Conservation (phyloP, 2,329 filamentous ascomycete genomes). For the Xylariaceae sp. region DNA sequence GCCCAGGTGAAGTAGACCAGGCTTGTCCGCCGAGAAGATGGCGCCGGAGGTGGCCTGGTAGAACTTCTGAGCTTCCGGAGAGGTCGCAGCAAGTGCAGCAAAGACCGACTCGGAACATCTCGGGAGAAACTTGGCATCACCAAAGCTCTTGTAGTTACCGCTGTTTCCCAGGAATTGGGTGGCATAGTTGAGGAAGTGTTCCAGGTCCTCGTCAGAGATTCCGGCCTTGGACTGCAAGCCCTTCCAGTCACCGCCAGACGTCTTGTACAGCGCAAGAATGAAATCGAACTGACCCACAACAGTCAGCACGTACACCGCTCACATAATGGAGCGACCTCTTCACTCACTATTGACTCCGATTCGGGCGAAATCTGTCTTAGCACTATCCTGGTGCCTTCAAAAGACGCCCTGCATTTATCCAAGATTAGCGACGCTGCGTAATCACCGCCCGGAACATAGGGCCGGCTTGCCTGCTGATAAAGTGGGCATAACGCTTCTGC, state of each 20-base stretch:
- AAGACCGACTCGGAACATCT: conserved; percentile 60
- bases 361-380: conserved; percentile 77
- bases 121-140: conserved; percentile 78
- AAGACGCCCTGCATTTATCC: conserved; percentile 55
- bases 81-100: conserved; percentile 57
- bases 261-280: conserved; percentile 66
- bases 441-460: conserved; percentile 14
- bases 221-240: conserved; percentile 58
- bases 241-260: conserved; percentile 65
- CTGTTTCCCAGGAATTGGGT: conserved; percentile 74
- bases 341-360: conserved; percentile 59
- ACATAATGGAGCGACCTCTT: neutral
- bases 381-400: conserved; percentile 72
- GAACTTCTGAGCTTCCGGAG: conserved; percentile 55
- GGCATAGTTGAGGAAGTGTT: conserved; percentile 69
- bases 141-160: conserved; percentile 84
- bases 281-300: conserved; percentile 56
- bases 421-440: conserved; percentile 10
- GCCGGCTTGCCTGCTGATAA: conserved; percentile 63
- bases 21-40: conserved; percentile 63
- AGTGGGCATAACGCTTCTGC: conserved; percentile 88
- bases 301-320: conserved; percentile 12
- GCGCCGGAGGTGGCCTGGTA: conserved; percentile 65
- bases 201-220: conserved; percentile 58
- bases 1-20: conserved; percentile 67